phyloP scores from a whole-genome alignment of 129 eudicot species.

The Daucus carota region DNA sequence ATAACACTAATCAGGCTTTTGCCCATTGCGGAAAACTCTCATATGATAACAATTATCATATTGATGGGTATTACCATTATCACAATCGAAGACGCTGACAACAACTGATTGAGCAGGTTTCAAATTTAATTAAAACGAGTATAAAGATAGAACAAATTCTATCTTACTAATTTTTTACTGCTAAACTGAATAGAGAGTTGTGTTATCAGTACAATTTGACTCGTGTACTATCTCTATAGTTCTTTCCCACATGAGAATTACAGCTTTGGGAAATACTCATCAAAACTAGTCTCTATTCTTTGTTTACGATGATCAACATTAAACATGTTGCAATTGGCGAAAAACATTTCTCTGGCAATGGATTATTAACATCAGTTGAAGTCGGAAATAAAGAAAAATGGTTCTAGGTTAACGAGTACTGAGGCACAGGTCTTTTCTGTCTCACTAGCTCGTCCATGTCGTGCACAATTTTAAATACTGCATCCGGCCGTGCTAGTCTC shows the following conservation, averaged over 20 bases:
- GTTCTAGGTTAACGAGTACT: constrained; percentile 37
- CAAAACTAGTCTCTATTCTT: background rate
- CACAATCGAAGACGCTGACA: no score
- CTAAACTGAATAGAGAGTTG: background rate
- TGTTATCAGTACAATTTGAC: background rate
- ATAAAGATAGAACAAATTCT: no score
- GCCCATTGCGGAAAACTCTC: no score
- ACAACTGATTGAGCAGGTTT: no score
- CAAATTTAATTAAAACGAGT: no score
- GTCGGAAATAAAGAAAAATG: background rate
- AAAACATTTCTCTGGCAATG: background rate
- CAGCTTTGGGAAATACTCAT: background rate
- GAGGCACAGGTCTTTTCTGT: constrained; percentile 47
- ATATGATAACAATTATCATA: no score
- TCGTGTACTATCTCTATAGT: background rate
- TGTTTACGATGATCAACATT: background rate
- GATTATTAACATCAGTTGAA: background rate
- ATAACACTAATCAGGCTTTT: no score
- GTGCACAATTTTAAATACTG: constrained; percentile 91
- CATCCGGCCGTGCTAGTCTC: constrained; percentile 77
- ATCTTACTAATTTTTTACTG: no score
- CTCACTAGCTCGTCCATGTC: constrained; percentile 90
- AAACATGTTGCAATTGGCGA: background rate
- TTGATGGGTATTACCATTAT: no score
- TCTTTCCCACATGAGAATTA: background rate